Conservation (phyloP, 768 basidiomycete species). For the Serendipita sp. region DNA sequence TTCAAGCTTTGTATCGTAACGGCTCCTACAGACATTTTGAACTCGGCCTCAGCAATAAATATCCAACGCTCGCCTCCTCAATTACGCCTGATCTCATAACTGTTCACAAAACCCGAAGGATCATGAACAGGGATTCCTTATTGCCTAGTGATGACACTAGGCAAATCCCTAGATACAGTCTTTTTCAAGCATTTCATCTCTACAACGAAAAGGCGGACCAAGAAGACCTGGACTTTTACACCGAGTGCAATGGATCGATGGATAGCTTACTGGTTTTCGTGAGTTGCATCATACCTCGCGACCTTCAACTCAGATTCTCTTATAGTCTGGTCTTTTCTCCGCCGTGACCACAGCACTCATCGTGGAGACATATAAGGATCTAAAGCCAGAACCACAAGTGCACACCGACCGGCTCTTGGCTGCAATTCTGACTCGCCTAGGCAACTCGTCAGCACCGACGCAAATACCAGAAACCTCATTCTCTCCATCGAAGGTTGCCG, state of each 20-base stretch:
- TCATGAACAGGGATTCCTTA: no score
- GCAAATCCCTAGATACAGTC: no score
- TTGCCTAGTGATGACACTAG: no score
- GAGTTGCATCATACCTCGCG: neutral
- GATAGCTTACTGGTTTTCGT: neutral
- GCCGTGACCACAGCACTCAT: neutral
- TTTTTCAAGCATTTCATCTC: neutral
- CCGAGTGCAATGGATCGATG: neutral
- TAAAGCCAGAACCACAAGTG: neutral
- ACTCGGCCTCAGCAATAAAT: no score
- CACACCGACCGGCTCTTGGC: neutral
- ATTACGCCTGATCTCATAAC: no score
- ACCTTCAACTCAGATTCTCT: neutral
- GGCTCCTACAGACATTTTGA: no score
- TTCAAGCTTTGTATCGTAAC: no score
- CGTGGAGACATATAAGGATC: neutral
- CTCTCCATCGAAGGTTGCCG: neutral
- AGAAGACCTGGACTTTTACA: neutral
- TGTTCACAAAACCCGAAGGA: no score
- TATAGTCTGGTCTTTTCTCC: neutral
- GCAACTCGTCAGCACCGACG: neutral
- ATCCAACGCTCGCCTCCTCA: no score
- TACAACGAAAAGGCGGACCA: neutral
- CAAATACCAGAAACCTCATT: neutral
- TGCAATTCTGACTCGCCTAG: neutral